These are phyloP conservation scores for Metschnikowia corniflorae DNA, from an alignment of 805 yeast species.

Conservation along the genomic window DNA sequence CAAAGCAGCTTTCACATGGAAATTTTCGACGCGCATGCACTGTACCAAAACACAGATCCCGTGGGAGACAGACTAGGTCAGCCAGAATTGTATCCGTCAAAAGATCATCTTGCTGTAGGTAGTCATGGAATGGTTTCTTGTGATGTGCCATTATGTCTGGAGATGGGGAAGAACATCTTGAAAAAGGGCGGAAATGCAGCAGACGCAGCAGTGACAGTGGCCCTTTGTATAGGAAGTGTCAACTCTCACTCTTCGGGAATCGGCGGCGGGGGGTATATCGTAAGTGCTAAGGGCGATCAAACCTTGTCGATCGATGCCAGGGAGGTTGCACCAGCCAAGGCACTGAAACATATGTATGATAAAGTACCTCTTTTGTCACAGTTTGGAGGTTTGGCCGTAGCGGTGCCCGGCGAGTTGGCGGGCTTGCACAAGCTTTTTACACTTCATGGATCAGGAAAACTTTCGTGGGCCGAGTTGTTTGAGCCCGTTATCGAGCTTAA, in stretches of 20 bases:
- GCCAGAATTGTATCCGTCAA: conserved; percentile 45
- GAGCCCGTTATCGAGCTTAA: conserved; percentile 71
- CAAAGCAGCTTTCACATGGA: conserved; percentile 4
- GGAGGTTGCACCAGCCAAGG: conserved; percentile 73
- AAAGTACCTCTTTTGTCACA: conserved; percentile 48
- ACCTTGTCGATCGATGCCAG: conserved; percentile 76
- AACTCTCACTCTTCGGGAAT: conserved; percentile 84
- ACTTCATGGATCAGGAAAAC: conserved; percentile 65
- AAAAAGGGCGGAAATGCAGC: conserved; percentile 75
- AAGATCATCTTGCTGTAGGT: conserved; percentile 38
- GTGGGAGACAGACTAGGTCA: conserved; percentile 20
- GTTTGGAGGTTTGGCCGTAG: conserved; percentile 86
- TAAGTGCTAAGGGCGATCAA: conserved; percentile 30
- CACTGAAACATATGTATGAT: conserved; percentile 64
- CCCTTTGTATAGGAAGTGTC: conserved; percentile 81
- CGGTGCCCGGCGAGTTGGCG: conserved; percentile 85
- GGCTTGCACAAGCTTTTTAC: conserved; percentile 67
- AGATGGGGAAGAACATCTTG: conserved; percentile 56
- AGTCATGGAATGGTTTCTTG: conserved; percentile 60
- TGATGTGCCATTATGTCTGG: conserved; percentile 62
- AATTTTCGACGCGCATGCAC: background rate
- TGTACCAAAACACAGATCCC: conserved; percentile 9
- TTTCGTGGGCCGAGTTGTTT: conserved; percentile 69
- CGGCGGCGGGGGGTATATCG: conserved; percentile 88
- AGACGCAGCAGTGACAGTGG: conserved; percentile 87